Percentiles rank a stretch among this genome's conserved stretches.
These are phyloP conservation scores for Candida frijolesensis DNA, from an alignment of 1,139 yeast genomes.

Conservation along the genomic window DNA sequence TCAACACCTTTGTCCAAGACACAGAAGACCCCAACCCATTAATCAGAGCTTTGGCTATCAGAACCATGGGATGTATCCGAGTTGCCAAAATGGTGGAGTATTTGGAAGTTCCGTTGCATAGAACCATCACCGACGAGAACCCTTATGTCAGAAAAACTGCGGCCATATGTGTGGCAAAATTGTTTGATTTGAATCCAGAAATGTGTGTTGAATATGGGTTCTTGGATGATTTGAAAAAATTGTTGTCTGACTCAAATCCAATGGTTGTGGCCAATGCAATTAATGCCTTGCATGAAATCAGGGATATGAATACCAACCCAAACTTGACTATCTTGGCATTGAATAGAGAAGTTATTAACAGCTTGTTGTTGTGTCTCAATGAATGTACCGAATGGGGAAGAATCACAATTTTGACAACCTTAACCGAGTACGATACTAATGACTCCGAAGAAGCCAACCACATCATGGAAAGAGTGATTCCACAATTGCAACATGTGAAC, in stretches of 20 bases:
- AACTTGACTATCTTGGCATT: conserved; percentile 42
- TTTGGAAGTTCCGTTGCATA: conserved; percentile 84
- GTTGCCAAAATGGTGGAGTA: conserved; percentile 95
- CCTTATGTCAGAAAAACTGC: conserved; percentile 98
- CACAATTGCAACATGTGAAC: conserved; percentile 96
- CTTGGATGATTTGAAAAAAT: conserved; percentile 63
- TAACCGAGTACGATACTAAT: conserved; percentile 65
- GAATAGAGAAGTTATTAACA: conserved; percentile 54
- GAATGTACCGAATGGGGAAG: conserved; percentile 99
- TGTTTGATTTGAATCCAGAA: conserved; percentile 82
- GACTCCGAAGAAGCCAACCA: conserved; percentile 73
- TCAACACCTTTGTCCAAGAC: conserved; percentile 95
- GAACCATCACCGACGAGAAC: conserved; percentile 87
- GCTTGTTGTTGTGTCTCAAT: conserved; percentile 77
- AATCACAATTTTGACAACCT: conserved; percentile 80
- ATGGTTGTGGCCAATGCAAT: conserved; percentile 97
- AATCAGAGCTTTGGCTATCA: conserved; percentile 91
- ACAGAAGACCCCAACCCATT: conserved; percentile 97
- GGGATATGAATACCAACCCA: conserved; percentile 60
- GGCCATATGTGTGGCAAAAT: conserved; percentile 93
- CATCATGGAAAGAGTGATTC: conserved; percentile 87
- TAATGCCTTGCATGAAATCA: conserved; percentile 81
- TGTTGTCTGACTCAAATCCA: conserved; percentile 87
- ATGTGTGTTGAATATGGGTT: conserved; percentile 89
- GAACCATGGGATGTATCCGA: conserved; percentile 98